Evolutionary conservation across 2,329 filamentous ascomycete species (phyloP), one percentile per base, ranked within the genome.

Genomic region (Hymenoscyphus fructigenus): DNA sequence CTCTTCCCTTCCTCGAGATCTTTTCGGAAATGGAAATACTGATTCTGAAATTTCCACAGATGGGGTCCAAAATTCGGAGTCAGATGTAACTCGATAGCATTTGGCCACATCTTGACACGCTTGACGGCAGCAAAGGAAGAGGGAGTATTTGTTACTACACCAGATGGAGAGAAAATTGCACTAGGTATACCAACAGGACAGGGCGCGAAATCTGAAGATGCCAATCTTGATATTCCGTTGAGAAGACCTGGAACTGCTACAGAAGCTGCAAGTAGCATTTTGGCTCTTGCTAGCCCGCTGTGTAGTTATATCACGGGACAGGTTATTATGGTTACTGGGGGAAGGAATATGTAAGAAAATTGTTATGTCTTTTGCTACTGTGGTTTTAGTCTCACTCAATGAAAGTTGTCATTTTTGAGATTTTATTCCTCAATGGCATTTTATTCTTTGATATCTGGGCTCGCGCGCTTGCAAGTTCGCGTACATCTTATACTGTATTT

Each of bases 1-100:
- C 15, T 12, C 28, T 29, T 5, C 12, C 32, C 34, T 36, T 14
- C 12, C 14, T 14, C 36, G 12, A 14, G 2, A 38, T 38, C 4
- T 5, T 38, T 38, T 5, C 17, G 4, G 14, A 14, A 17, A 15
- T 38, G 36, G 36, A 1, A 17, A 38, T 38, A 38, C 36, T 38
- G 36, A 38, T 5, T 38, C 14, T 3, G 12, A 38, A 14, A 32
- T 32, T 32, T 32, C 29, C 1, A 38, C 36, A 38, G 36, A 81
- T 96, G 92, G 93, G 92, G 92, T 0, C 92, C 91, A 0, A 78
- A 82, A 44, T 96, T 93, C 72, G 92, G 92, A 60, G 92, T 96
- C 5, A 83, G 92, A 65, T 85, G 88, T 50, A 96, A 96, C 78
- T 92, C 91, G 2, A 83, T 96, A 60, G 92, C 92, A 4, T 96